Evolutionary conservation across 2,329 filamentous ascomycete species (phyloP).

Genomic region (Ceratocystis alfenasii): DNA sequence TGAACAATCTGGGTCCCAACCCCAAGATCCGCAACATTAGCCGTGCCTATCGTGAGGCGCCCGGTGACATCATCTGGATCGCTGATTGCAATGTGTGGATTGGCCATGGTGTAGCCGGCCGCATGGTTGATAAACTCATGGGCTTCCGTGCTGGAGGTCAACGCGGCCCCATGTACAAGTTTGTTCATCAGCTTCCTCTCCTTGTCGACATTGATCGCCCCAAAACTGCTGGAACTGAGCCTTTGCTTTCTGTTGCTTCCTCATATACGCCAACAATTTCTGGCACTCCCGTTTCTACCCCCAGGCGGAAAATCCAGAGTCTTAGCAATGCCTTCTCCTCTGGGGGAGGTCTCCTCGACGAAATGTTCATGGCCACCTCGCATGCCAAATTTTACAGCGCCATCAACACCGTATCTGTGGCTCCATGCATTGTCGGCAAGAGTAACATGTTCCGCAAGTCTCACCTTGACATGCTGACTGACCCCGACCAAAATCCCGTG

Average conservation of each 20-base stretch:
- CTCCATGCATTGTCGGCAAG: slow-evolving; percentile 91
- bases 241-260: slow-evolving; percentile 22
- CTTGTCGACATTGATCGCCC: slow-evolving; percentile 57
- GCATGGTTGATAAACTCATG: slow-evolving; percentile 79
- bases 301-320: slow-evolving; percentile 19
- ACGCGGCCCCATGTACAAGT: slow-evolving; percentile 56
- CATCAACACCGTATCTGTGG: slow-evolving; percentile 84
- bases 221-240: slow-evolving; percentile 9
- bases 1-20: slow-evolving; percentile 68
- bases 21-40: slow-evolving; percentile 98
- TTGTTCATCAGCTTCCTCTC: slow-evolving; percentile 87
- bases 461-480: slow-evolving; percentile 66
- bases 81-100: slow-evolving; percentile 97
- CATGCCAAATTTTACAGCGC: slow-evolving; percentile 97
- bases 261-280: slow-evolving; percentile 4
- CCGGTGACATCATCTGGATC: slow-evolving; percentile 83
- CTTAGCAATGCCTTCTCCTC: slow-evolving; percentile 30
- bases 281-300: slow-evolving; percentile 3
- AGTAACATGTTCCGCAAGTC: slow-evolving; percentile 96
- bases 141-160: slow-evolving; percentile 46
- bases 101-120: slow-evolving; percentile 60
- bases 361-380: slow-evolving; percentile 84
- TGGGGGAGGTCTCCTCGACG: slow-evolving; percentile 76
- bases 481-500: slow-evolving; percentile 36
- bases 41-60: slow-evolving; percentile 77